Base-by-base conservation (phyloP, 1,284 basidiomycete species). In the Trametes pubescens region DNA sequence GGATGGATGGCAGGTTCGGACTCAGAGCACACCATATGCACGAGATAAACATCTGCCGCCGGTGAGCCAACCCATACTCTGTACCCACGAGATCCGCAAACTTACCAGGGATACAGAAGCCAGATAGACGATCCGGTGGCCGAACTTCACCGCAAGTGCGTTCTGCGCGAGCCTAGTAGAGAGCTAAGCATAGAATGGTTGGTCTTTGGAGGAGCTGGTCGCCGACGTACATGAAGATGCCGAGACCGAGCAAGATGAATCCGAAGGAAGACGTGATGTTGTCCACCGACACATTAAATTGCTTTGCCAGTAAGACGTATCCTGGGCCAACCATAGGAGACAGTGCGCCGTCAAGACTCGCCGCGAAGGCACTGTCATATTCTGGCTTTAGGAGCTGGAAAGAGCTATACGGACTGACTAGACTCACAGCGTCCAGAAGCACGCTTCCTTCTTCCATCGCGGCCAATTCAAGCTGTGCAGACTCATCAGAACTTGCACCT, bases 1-100 rank as follows among this genome's bases (percentile, higher is more conserved):
- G 73, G 35, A 83, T 80, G 0, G 80, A 81, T 0, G 75, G 67
- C 37, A 82, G 70, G 51, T 74, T 78, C 7, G 80, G 79, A 63
- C 80, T 78, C 24, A 77, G 72, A 6, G 80, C 81, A 61, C 77
- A 79, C 81, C 81, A 82, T 38, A 82, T 80, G 59, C 79, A 81
- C 0, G 77, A 76, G 26, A 81, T 75, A 69, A 83, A 82, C 79
- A 81, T 80, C 80, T 81, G 34, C 5, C 11, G 1, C 21, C 8
- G 4, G 22, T 48, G 10, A 52, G 21, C 18, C 40, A 7, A n/a
- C 7, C 6, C 7, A 7, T 22, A 14, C 4, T 11, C n/a, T 1
- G n/a, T 24, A 34, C 1, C 21, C 13, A 59, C n/a, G 35, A n/a
- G 7, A 11, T 37, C 40, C 2, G 1, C 13, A 24, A 16, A 59